Base-by-base conservation (phyloP, 2,329 filamentous ascomycete species). In the Acrocalymma vagum region DNA sequence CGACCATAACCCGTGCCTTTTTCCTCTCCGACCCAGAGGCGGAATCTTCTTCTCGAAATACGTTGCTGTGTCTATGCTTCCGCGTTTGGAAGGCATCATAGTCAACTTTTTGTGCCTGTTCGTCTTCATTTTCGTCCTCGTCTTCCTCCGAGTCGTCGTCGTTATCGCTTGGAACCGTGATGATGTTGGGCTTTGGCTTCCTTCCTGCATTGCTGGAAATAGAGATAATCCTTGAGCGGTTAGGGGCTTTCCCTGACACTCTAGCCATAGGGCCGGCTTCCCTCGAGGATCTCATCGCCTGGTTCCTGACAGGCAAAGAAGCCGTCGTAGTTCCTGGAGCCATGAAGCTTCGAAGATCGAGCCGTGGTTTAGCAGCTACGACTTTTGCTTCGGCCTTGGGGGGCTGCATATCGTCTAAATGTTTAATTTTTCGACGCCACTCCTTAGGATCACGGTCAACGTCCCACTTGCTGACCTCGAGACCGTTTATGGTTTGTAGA, bases 401-500 rank as follows among this genome's bases (percentile, higher is more conserved):
- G 3, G 32, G 31, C 0, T 25, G 20, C 10, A 45, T 22, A 3
- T 71, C 72, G 11, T 77, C 70, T 6, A 79, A 53, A 5, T 76
- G 61, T 17, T 70, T 72, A 32, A 80, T 65, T 18, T 73, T 69
- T 3, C 71, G 72, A 11, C 73, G 70, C 72, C 74, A 80, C 44
- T 71, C 71, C 31, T 69, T 70, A 1, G 74, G 62, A 42, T 79
- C 68, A 6, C 78, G 71, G 6, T 71, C 60, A 1, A 65, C 67
- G 36, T 78, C 75, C 26, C 71, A 73, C 14, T 66, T 63, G 0
- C 78, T 72, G 5, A 80, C 74, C 20, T 80, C 78, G 1, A 75
- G 55, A 1, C 77, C 78, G 45, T 83, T 84, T 24, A 84, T 62
- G 3, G 75, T 75, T 18, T 76, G 74, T 5, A 85, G 55, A 18